Evolutionary conservation across 2,329 filamentous ascomycete species (phyloP).

Genomic region (Aspergillus oerlinghausenensis): DNA sequence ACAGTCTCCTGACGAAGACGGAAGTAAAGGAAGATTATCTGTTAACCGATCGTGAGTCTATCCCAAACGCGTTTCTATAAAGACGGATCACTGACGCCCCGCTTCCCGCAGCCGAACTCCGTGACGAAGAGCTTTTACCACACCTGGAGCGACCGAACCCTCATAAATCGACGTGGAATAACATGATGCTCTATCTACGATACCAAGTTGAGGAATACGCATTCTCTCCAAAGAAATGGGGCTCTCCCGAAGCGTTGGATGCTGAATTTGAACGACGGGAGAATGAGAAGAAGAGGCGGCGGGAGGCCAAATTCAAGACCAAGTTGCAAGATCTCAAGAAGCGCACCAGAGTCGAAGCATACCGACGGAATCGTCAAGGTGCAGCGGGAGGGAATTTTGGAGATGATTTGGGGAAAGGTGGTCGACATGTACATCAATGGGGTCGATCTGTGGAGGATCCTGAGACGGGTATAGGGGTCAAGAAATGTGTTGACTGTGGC

Average conservation of each 20-base stretch:
- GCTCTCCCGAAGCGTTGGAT: constrained; percentile 76
- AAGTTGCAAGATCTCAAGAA: constrained; percentile 90
- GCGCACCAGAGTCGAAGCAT: constrained; percentile 86
- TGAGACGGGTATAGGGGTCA: constrained; percentile 58
- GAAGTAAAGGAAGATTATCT: constrained; percentile 95
- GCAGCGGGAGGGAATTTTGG: constrained; percentile 60
- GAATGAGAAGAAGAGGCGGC: constrained; percentile 73
- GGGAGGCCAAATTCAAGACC: constrained; percentile 86
- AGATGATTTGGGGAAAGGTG: constrained; percentile 63
- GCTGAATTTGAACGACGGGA: constrained; percentile 80
- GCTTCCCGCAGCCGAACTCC: constrained; percentile 66
- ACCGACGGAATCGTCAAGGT: constrained; percentile 63
- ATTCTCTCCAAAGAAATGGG: constrained; percentile 79
- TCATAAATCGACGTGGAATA: constrained; percentile 92
- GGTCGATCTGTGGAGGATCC: constrained; percentile 55
- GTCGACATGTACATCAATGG: constrained; percentile 88
- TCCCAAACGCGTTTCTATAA: neutral
- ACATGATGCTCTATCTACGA: constrained; percentile 96
- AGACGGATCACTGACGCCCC: constrained; percentile 5
- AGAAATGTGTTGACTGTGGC: constrained; percentile 64
- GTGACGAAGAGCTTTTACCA: constrained; percentile 78
- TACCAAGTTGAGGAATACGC: constrained; percentile 95
- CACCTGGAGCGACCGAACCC: constrained; percentile 88
- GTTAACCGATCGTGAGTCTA: constrained; percentile 73
- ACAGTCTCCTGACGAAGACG: constrained; percentile 92